Base-by-base conservation (phyloP, 2,329 filamentous ascomycete genomes). In the Podosphaera aphanis region DNA sequence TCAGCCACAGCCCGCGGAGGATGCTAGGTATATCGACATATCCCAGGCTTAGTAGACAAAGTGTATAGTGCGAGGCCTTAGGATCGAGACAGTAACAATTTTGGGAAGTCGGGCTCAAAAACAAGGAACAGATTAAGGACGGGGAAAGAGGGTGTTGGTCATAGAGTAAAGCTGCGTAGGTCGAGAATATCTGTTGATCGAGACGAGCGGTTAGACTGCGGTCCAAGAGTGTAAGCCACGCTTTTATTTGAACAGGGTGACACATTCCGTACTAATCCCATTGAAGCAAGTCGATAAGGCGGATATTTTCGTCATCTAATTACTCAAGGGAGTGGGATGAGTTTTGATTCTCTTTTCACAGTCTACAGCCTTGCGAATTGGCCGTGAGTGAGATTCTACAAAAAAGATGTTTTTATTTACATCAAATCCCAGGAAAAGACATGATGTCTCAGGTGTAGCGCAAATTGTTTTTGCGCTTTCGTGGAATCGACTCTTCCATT, bases 61-160 rank as follows among this genome's bases (percentile, higher is more conserved):
- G 66, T 8, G 79, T 57, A 55, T 77, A 80, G n/a, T 63, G 66
- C 0, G 69, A 66, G 7, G 77, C 64, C 50, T 73, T 68, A 7
- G 72, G 70, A 51, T 79, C 74, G 53, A 75, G 66, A 47, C 61
- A 67, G 25, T 50, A 46, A 54, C 69, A 62, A 49, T 56, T 51
- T 51, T 60, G 55, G 18, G 63, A 60, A 38, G 65, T 65, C 2
- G 75, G 74, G 20, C 66, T 66, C 36, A 80, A 62, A 52, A 75
- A 69, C 45, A 79, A 58, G 51, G 76, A 67, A 60, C 73, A 71
- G 50, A 78, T 60, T 47, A 64, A 58, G 10, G 60, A 50, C 6
- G 71, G 62, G 2, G 68, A 63, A 8, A 79, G 60, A 1, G 70
- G 71, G 50, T 72, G 61, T 50, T 69, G 66, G 2, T 63, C 59